These are phyloP conservation scores for Septoria linicola DNA, from an alignment of 2,329 filamentous ascomycete species.

Conservation along the genomic window DNA sequence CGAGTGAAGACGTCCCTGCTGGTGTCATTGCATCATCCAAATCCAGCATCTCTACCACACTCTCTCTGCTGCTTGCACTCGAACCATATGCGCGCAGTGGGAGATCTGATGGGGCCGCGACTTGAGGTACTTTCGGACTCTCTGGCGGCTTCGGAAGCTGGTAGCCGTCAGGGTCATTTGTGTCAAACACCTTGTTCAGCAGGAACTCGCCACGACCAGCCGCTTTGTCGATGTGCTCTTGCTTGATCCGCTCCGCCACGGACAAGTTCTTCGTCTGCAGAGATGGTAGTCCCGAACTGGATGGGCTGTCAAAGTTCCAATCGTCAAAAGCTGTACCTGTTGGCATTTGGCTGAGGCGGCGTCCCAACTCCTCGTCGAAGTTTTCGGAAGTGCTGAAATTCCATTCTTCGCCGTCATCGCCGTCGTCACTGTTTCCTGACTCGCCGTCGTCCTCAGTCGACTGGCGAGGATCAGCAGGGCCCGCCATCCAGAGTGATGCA, in stretches of 20 bases:
- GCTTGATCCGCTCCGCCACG: slow-evolving; percentile 41
- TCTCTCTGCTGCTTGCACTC: slow-evolving; percentile 46
- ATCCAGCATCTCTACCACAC: slow-evolving; percentile 56
- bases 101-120: slow-evolving; percentile 49
- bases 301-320: slow-evolving; percentile 24
- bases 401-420: slow-evolving; percentile 51
- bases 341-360: slow-evolving; percentile 37
- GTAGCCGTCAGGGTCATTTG: slow-evolving; percentile 54
- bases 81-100: slow-evolving; percentile 47
- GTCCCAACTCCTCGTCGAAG: slow-evolving; percentile 50
- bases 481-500: slow-evolving; percentile 61
- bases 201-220: slow-evolving; percentile 57
- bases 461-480: slow-evolving; percentile 40
- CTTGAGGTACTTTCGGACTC: slow-evolving; percentile 25
- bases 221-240: slow-evolving; percentile 56
- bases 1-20: slow-evolving; percentile 46
- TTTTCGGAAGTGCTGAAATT: slow-evolving; percentile 64
- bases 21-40: slow-evolving; percentile 56
- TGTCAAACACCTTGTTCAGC: slow-evolving; percentile 59
- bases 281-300: slow-evolving; percentile 25
- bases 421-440: slow-evolving; percentile 30
- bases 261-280: slow-evolving; percentile 23
- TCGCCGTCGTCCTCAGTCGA: slow-evolving; percentile 42
- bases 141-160: slow-evolving; percentile 48
- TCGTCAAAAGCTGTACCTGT: slow-evolving; percentile 25